These are phyloP conservation scores for Didymella arachidicola DNA, from an alignment of 2,329 filamentous ascomycete species.

Conservation along the genomic window DNA sequence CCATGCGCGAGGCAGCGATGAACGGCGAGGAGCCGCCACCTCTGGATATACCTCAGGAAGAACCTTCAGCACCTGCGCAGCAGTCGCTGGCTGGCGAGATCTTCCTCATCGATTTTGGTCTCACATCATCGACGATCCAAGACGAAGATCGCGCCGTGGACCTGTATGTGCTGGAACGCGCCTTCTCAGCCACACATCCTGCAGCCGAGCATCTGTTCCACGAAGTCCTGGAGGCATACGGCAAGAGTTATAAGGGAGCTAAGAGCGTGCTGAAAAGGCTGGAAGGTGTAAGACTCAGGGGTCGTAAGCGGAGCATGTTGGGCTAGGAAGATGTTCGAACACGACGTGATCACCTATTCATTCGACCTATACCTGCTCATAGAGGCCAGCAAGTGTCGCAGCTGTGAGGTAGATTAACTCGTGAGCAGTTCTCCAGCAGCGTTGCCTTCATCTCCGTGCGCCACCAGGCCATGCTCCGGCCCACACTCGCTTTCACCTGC, in stretches of 20 bases:
- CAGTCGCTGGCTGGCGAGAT: conserved; percentile 67
- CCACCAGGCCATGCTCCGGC: neutral
- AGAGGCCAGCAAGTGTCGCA: too few relatives aligned
- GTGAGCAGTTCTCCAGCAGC: neutral
- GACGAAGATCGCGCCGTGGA: conserved; percentile 97
- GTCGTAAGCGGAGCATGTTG: conserved; percentile 96
- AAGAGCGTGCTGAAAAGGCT: conserved; percentile 78
- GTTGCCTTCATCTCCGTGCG: neutral
- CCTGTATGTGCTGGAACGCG: conserved; percentile 92
- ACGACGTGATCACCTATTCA: conserved; percentile 7
- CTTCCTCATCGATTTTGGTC: conserved; percentile 92
- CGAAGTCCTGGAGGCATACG: conserved; percentile 78
- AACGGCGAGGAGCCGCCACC: conserved; percentile 22
- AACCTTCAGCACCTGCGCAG: conserved; percentile 5
- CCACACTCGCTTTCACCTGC: conserved; percentile 3
- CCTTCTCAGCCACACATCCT: conserved; percentile 94
- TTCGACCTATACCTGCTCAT: neutral
- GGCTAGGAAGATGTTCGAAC: conserved; percentile 61
- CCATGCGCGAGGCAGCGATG: conserved; percentile 37
- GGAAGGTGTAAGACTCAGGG: conserved; percentile 91
- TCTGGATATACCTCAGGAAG: conserved; percentile 6
- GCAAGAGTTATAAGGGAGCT: conserved; percentile 76
- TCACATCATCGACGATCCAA: conserved; percentile 79
- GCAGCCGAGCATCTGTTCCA: conserved; percentile 78
- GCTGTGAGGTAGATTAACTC: too few relatives aligned